Evolutionary conservation across 2,329 filamentous ascomycete species (phyloP).

Genomic region (Pseudogymnoascus sp.): DNA sequence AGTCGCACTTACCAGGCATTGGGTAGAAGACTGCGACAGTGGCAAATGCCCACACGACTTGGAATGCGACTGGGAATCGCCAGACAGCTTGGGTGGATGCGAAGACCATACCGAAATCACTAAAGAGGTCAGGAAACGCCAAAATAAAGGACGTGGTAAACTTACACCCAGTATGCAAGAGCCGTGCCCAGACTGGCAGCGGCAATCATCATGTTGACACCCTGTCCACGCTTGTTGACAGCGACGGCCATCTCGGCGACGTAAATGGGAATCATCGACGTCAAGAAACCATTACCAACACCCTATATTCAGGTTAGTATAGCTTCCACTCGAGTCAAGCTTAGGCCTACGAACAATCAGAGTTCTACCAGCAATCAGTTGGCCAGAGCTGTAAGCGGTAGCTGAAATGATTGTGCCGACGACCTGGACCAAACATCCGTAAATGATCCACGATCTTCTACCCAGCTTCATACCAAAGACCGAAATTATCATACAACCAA

Average conservation of each 20-base stretch:
- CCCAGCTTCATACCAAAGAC: slow-evolving; percentile 8
- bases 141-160: slow-evolving; percentile 22
- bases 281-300: slow-evolving; percentile 28
- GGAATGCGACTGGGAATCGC: slow-evolving; percentile 28
- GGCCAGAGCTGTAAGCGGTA: slow-evolving; percentile 23
- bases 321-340: background rate
- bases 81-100: slow-evolving; percentile 25
- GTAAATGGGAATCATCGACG: slow-evolving; percentile 25
- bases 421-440: slow-evolving; percentile 22
- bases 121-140: slow-evolving; percentile 18
- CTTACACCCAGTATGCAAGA: slow-evolving; percentile 29
- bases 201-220: slow-evolving; percentile 26
- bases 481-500: slow-evolving; percentile 14
- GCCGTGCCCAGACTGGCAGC: slow-evolving; percentile 23
- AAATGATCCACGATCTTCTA: background rate
- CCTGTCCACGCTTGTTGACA: slow-evolving; percentile 23
- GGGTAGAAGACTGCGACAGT: slow-evolving; percentile 19
- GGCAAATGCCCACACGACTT: slow-evolving; percentile 24
- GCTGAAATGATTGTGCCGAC: slow-evolving; percentile 26
- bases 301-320: slow-evolving; percentile 18
- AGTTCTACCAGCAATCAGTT: slow-evolving; percentile 25
- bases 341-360: slow-evolving; percentile 22
- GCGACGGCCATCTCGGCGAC: slow-evolving; percentile 27
- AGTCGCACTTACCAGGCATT: slow-evolving; percentile 9
- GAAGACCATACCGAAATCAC: slow-evolving; percentile 27